Conservation (phyloP, 257 asterid species). For the Vinca minor region DNA sequence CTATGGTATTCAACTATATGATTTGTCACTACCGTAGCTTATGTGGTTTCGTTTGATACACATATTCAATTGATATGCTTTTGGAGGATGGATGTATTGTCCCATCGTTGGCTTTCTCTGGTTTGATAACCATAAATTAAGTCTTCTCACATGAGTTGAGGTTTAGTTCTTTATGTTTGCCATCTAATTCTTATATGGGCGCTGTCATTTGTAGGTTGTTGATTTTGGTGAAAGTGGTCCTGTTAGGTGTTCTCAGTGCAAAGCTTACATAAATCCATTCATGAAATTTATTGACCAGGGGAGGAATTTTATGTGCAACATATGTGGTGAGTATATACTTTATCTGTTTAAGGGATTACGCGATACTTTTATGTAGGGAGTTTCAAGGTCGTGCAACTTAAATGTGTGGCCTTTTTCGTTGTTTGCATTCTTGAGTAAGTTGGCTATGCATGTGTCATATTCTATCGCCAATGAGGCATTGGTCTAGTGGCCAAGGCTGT, state of each 20-base stretch:
- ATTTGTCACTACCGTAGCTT: neutral
- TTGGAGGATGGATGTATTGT: neutral
- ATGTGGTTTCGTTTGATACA: neutral
- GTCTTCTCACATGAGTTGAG: neutral
- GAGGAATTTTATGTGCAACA: constrained; percentile 84
- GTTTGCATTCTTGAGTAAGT: neutral
- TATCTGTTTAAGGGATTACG: constrained; percentile 2
- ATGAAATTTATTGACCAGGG: constrained; percentile 97
- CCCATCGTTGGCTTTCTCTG: neutral
- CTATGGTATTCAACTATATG: neutral
- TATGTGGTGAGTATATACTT: constrained; percentile 64
- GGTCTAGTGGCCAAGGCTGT: too few relatives aligned
- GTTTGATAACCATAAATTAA: neutral
- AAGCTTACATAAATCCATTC: constrained; percentile 94
- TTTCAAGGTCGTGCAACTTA: neutral
- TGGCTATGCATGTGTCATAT: neutral
- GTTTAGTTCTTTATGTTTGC: constrained; percentile 1
- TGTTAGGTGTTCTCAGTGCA: constrained; percentile 97
- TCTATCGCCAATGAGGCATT: neutral
- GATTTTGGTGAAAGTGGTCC: constrained; percentile 99
- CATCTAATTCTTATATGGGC: neutral
- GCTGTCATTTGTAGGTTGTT: constrained; percentile 51
- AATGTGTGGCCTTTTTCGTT: neutral
- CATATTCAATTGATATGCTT: neutral
- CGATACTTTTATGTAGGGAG: neutral